These are phyloP conservation scores for Acanthamoeba castellanii DNA, from an alignment of 208 protist species.

Conservation along the genomic window DNA sequence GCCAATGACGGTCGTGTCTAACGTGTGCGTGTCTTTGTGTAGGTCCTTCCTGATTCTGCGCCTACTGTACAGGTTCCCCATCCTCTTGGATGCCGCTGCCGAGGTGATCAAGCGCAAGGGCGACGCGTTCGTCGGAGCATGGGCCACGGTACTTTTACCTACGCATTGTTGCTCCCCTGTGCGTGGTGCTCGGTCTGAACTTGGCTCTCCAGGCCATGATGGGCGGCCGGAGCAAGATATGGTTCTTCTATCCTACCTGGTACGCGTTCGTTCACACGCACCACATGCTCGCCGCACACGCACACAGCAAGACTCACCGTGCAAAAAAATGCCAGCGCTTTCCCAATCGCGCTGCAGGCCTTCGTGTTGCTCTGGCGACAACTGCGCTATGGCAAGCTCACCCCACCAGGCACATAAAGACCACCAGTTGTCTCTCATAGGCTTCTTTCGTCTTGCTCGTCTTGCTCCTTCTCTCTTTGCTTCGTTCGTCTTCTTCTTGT, in stretches of 20 bases:
- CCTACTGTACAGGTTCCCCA: constrained; percentile 60
- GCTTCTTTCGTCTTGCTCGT: too few relatives aligned
- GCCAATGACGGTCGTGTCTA: too few relatives aligned
- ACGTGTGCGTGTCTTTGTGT: too few relatives aligned
- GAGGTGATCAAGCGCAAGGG: constrained; percentile 75
- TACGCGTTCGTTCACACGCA: background rate
- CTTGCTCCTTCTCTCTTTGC: too few relatives aligned
- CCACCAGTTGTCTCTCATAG: too few relatives aligned
- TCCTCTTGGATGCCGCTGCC: constrained; percentile 67
- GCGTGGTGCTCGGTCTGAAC: too few relatives aligned
- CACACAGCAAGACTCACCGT: background rate
- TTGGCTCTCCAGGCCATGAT: constrained; percentile 48
- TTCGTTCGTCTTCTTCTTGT: too few relatives aligned
- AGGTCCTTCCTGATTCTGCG: constrained; percentile 61
- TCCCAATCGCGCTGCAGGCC: constrained; percentile 32
- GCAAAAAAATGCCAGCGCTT: background rate
- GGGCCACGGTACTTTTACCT: constrained; percentile 44
- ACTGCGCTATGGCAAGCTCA: too few relatives aligned
- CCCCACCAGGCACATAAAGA: too few relatives aligned
- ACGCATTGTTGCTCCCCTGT: too few relatives aligned
- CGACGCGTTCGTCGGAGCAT: constrained; percentile 67
- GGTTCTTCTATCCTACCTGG: constrained; percentile 75
- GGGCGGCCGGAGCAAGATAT: constrained; percentile 74
- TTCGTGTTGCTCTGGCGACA: constrained; percentile 52
- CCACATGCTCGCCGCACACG: background rate